phyloP scores from a whole-genome alignment of 768 basidiomycete genomes.

The Scleroderma citrinum region DNA sequence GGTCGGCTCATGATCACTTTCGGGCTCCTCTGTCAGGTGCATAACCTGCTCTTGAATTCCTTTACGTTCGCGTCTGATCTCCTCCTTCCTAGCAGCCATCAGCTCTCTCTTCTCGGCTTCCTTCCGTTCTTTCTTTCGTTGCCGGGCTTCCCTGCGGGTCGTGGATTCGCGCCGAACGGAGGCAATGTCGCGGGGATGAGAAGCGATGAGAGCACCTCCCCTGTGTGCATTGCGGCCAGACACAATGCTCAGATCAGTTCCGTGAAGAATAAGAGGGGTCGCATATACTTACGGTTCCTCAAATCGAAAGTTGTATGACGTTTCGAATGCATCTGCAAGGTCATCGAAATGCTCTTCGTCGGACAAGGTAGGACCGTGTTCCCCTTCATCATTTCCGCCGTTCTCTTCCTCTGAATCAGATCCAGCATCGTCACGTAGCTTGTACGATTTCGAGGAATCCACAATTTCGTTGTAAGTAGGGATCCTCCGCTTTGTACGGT shows the following conservation, averaged over 20 bases:
- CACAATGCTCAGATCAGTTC: neutral
- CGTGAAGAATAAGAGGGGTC: neutral
- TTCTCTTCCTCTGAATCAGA: conserved; percentile 10
- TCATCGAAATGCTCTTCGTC: conserved; percentile 85
- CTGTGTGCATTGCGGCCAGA: too few species aligned
- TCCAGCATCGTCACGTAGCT: conserved; percentile 1
- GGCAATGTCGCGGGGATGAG: conserved; percentile 71
- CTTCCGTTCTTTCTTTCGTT: conserved; percentile 69
- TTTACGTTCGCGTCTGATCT: conserved; percentile 67
- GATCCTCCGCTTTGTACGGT: conserved; percentile 61
- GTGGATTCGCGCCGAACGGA: conserved; percentile 71
- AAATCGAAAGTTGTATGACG: conserved; percentile 96
- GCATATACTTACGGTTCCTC: conserved; percentile 77
- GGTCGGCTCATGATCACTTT: conserved; percentile 54
- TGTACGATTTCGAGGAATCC: conserved; percentile 28
- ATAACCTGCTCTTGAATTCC: conserved; percentile 4
- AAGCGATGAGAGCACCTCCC: conserved; percentile 55
- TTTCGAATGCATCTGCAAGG: conserved; percentile 86
- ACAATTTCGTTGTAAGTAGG: conserved; percentile 87
- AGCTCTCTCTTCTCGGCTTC: conserved; percentile 58
- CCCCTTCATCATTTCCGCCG: conserved; percentile 21
- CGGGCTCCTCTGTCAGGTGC: conserved; percentile 51
- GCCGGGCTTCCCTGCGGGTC: conserved; percentile 78
- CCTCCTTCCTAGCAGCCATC: conserved; percentile 75
- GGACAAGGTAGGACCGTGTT: conserved; percentile 29